Evolutionary conservation across 1,284 basidiomycete genomes (phyloP).

Genomic region (Mycocalia duriaeana): DNA sequence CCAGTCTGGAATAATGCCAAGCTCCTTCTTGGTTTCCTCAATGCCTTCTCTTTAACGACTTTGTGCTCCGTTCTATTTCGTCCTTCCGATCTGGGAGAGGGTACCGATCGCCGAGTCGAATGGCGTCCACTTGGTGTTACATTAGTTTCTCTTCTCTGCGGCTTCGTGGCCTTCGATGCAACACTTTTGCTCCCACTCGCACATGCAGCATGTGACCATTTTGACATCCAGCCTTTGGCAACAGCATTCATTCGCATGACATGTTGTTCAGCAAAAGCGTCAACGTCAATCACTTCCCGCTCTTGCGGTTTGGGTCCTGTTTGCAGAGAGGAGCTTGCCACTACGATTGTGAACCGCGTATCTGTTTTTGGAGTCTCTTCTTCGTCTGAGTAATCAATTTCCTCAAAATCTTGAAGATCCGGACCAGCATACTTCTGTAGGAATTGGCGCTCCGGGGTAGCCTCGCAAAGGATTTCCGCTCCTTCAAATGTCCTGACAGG

Average conservation of each 20-base stretch:
- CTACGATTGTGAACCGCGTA: slow-evolving; percentile 22
- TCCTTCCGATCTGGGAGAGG: slow-evolving; percentile 2
- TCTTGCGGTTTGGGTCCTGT: slow-evolving; percentile 12
- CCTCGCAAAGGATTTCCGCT: not conserved
- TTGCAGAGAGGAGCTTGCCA: slow-evolving; percentile 24
- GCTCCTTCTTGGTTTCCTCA: not conserved
- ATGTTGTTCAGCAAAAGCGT: slow-evolving; percentile 16
- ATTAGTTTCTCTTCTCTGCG: slow-evolving; percentile 35
- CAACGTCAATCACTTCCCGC: slow-evolving; percentile 14
- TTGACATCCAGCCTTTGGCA: slow-evolving; percentile 56
- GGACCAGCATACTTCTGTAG: not conserved
- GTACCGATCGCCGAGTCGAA: slow-evolving; percentile 13
- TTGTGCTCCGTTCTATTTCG: not conserved
- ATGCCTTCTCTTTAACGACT: not conserved
- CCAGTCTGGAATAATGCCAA: not conserved
- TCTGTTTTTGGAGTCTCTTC: slow-evolving; percentile 9
- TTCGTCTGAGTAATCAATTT: slow-evolving; percentile 38
- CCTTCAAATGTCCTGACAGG: no score
- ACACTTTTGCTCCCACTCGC: slow-evolving; percentile 10
- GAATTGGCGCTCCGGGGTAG: not conserved
- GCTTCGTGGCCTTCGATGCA: slow-evolving; percentile 8
- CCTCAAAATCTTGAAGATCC: slow-evolving; percentile 35
- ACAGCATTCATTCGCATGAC: slow-evolving; percentile 34
- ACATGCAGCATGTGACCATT: no score
- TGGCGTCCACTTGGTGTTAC: slow-evolving; percentile 38